phyloP scores from a whole-genome alignment of 2,329 filamentous ascomycete genomes.

The Colletotrichum trifolii region DNA sequence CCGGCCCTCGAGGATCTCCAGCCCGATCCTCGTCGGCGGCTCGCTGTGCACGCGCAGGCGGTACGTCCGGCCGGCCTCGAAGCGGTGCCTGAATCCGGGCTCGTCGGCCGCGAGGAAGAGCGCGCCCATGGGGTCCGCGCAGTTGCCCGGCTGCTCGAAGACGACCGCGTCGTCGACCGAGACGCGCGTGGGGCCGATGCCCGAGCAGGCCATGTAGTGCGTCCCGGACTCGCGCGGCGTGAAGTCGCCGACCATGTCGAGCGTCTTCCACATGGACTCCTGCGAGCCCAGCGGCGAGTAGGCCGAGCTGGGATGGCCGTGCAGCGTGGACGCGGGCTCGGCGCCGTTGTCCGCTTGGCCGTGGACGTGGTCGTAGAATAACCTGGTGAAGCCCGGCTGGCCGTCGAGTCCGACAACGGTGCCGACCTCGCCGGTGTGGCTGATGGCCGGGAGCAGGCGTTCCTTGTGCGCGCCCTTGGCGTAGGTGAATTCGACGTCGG shows the following conservation, averaged over 20 bases:
- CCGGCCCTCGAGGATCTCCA: constrained; percentile 48
- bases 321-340: constrained; percentile 40
- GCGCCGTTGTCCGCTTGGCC: constrained; percentile 32
- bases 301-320: constrained; percentile 41
- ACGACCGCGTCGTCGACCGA: constrained; percentile 45
- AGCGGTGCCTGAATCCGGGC: constrained; percentile 43
- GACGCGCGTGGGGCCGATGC: constrained; percentile 45
- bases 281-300: constrained; percentile 40
- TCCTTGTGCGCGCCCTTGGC: constrained; percentile 39
- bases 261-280: constrained; percentile 40
- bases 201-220: constrained; percentile 47
- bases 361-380: constrained; percentile 42
- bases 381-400: constrained; percentile 46
- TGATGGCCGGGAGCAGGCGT: constrained; percentile 40
- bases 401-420: constrained; percentile 46
- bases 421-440: constrained; percentile 38
- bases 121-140: constrained; percentile 48
- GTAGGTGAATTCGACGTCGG: constrained; percentile 58
- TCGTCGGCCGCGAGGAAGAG: constrained; percentile 46
- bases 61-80: constrained; percentile 44
- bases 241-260: constrained; percentile 46
- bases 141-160: constrained; percentile 46
- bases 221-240: constrained; percentile 43
- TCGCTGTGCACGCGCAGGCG: constrained; percentile 45
- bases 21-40: constrained; percentile 43